These are phyloP conservation scores for Carpinus viminea DNA, from an alignment of 306 rosid species.

Conservation along the genomic window DNA sequence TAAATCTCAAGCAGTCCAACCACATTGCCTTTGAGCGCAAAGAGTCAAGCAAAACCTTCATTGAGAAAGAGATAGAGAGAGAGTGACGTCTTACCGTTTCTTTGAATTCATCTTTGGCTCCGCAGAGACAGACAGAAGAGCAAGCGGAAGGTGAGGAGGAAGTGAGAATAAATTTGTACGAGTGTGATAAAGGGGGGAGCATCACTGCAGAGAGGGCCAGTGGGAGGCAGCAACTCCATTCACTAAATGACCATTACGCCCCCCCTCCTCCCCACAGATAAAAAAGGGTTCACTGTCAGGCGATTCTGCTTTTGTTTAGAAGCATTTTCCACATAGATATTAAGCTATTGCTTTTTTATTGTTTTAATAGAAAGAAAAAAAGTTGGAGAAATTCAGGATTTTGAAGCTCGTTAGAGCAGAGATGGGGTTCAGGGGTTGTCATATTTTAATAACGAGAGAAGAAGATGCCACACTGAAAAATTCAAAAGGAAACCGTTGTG, in stretches of 20 bases:
- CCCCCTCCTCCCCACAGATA: background rate
- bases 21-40: slow-evolving; percentile 21
- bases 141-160: slow-evolving; percentile 28
- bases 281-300: background rate
- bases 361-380: too few species aligned
- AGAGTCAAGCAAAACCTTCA: slow-evolving; percentile 7
- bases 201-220: background rate
- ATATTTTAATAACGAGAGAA: background rate
- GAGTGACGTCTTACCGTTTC: slow-evolving; percentile 31
- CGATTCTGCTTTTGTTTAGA: background rate
- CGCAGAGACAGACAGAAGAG: slow-evolving; percentile 23
- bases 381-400: background rate
- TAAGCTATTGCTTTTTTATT: too few species aligned
- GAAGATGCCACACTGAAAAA: slow-evolving; percentile 6
- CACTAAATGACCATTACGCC: background rate
- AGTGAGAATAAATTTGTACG: slow-evolving; percentile 28
- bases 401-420: background rate
- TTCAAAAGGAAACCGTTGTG: slow-evolving; percentile 1
- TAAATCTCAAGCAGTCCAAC: slow-evolving; percentile 12
- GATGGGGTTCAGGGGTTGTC: too few species aligned
- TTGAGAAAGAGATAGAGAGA: slow-evolving; percentile 22
- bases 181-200: slow-evolving; percentile 17
- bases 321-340: too few species aligned
- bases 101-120: slow-evolving; percentile 1
- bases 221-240: slow-evolving; percentile 7